Conservation (phyloP, 108 stramenopile genomes). For the Nitzschia sp. region DNA sequence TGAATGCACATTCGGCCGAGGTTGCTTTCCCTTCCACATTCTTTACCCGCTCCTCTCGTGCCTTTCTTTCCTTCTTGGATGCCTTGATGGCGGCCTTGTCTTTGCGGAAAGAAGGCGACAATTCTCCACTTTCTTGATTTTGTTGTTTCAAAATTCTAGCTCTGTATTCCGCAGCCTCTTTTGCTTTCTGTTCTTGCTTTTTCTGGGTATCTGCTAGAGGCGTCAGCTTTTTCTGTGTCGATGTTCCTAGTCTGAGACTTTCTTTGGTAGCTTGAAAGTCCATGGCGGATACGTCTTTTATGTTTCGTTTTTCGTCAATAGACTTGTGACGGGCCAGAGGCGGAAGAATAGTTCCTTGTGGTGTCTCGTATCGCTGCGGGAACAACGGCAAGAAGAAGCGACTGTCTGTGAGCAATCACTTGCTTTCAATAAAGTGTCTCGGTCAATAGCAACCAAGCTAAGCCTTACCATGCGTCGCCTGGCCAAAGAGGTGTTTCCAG, state of each 20-base stretch:
- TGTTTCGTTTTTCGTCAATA: constrained; percentile 11
- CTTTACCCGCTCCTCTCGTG: constrained; percentile 14
- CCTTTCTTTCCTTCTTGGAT: constrained; percentile 20
- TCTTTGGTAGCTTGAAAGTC: constrained; percentile 33
- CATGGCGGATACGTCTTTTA: constrained; percentile 4
- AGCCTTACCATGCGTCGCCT: constrained; percentile 23
- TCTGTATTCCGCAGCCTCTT: constrained; percentile 57
- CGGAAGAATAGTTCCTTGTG: constrained; percentile 13
- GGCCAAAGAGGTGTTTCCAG: constrained; percentile 37
- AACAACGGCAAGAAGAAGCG: neutral
- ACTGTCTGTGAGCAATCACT: neutral
- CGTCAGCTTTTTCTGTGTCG: constrained; percentile 1
- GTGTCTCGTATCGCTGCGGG: constrained; percentile 13
- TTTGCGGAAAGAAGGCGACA: constrained; percentile 30
- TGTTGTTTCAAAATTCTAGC: constrained; percentile 49
- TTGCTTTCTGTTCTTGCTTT: constrained; percentile 25
- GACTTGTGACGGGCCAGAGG: constrained; percentile 11
- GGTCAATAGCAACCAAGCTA: neutral
- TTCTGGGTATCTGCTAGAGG: constrained; percentile 30
- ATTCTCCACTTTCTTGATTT: constrained; percentile 17
- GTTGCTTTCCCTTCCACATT: constrained; percentile 50
- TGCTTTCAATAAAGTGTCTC: neutral
- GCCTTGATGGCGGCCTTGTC: constrained; percentile 15
- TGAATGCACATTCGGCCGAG: constrained; percentile 64
- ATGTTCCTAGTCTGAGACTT: constrained; percentile 10